Evolutionary conservation across 345 rosid genomes (phyloP), one percentile per base, ranked within the genome.

Genomic region (Limnanthes douglasii): DNA sequence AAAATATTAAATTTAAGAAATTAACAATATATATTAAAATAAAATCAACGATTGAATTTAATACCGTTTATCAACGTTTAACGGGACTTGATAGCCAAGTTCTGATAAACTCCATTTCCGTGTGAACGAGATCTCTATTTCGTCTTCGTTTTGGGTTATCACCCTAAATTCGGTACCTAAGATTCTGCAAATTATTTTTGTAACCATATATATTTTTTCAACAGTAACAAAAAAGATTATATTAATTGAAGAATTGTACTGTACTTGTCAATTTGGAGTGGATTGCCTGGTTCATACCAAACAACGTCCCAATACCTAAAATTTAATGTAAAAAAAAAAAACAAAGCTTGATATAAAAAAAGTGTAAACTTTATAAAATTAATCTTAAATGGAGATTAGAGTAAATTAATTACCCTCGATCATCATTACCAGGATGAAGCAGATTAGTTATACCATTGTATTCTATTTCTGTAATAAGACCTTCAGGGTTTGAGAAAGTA

Each of bases 261-360:
- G 30, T 1, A 51, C 48, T 29, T 59, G 53, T 65, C 71, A 23
- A 55, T 75, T 57, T 31, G 47, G 41, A 60, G 9, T 23, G 18
- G 11, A n/a, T 57, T 10, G 22, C 56, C 70, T 5, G 61, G 68
- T 55, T 34, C 37, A 33, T 72, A 48, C 93, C 95, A 79, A 4
- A 76, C 86, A 5, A 74, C 46, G 18, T 88, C 97, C 97, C 95
- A 88, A 29, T 88, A 88, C 63, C 94, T 57, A 31, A n/a, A n/a
- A n/a, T n/a, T n/a, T n/a, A n/a, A n/a, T n/a, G n/a, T n/a, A n/a
- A n/a, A n/a, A n/a, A n/a, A n/a, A n/a, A n/a, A n/a, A n/a, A n/a
- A n/a, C n/a, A n/a, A n/a, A n/a, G n/a, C n/a, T n/a, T n/a, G 34
- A 6, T 30, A 1, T 30, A 6, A 30, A 10, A 30, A 10, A 11